Percentiles rank a stretch among this genome's conserved stretches.
Evolutionary conservation across 208 protist species (phyloP).

Genomic region (Jaenimonas drosophilae): DNA sequence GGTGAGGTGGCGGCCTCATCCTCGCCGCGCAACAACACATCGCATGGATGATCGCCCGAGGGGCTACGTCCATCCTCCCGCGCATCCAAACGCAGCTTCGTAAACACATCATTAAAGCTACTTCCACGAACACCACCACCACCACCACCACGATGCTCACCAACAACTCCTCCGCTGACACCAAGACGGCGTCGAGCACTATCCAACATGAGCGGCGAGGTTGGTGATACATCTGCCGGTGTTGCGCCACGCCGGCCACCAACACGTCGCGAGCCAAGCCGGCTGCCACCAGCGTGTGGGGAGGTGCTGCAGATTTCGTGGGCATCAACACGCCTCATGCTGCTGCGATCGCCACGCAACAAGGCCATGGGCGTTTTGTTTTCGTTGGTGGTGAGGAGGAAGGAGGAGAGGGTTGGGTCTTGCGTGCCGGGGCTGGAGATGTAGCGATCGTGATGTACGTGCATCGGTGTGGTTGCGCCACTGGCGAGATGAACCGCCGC

Average conservation of each 20-base stretch:
- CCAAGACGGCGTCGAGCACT: too few relatives aligned
- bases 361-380: slow-evolving; percentile 39
- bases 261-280: background rate
- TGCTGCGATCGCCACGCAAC: slow-evolving; percentile 11
- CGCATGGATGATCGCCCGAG: too few relatives aligned
- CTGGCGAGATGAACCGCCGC: background rate
- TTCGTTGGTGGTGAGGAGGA: slow-evolving; percentile 71
- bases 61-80: slow-evolving; percentile 5
- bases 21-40: too few relatives aligned
- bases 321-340: too few relatives aligned
- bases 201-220: too few relatives aligned
- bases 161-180: slow-evolving; percentile 1
- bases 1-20: background rate
- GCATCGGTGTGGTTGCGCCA: background rate
- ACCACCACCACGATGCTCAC: background rate
- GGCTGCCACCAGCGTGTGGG: background rate
- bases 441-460: slow-evolving; percentile 45
- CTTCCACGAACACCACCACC: background rate
- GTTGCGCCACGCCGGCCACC: background rate
- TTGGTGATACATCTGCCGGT: too few relatives aligned
- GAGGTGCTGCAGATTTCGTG: slow-evolving; percentile 10
- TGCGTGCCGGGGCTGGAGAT: slow-evolving; percentile 45
- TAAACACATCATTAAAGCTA: slow-evolving; percentile 16
- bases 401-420: slow-evolving; percentile 52
- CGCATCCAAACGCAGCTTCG: slow-evolving; percentile 27